A percentile compares a stretch with the other conserved stretches of the same genome.
phyloP scores from a whole-genome alignment of 169 alveolate genomes.

The Plasmodium inui region DNA sequence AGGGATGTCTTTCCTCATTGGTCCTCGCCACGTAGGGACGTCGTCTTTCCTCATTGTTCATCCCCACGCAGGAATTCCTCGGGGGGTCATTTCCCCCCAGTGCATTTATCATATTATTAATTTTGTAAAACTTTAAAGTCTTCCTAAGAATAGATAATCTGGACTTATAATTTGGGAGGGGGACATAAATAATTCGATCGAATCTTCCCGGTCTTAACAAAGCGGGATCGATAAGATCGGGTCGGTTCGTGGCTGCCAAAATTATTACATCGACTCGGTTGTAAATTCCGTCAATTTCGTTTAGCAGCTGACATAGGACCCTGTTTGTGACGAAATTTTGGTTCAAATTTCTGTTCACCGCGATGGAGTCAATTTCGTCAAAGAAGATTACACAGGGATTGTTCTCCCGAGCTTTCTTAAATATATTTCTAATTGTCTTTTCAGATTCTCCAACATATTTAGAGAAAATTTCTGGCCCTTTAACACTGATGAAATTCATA shows the following conservation, averaged over 20 bases:
- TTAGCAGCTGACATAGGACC: conserved; percentile 96
- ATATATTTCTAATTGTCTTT: conserved; percentile 95
- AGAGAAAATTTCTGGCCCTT: conserved; percentile 99
- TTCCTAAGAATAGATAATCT: conserved; percentile 93
- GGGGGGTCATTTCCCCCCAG: not conserved
- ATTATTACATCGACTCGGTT: conserved; percentile 92
- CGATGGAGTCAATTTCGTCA: conserved; percentile 98
- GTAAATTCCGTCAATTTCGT: conserved; percentile 99
- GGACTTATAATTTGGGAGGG: conserved; percentile 96
- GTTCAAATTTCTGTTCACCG: conserved; percentile 72
- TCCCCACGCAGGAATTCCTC: not conserved
- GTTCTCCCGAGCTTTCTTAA: conserved; percentile 96
- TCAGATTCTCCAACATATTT: conserved; percentile 99
- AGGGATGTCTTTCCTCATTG: no score
- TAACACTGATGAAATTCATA: conserved; percentile 98
- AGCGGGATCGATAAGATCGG: conserved; percentile 98
- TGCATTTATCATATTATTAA: conserved; percentile 7
- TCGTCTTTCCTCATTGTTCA: not conserved
- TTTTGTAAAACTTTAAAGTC: conserved; percentile 57
- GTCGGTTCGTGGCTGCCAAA: conserved; percentile 99
- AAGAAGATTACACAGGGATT: conserved; percentile 98
- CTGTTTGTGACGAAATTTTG: conserved; percentile 92
- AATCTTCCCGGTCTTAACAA: conserved; percentile 99
- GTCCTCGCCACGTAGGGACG: no score
- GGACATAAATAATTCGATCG: conserved; percentile 98